These are phyloP conservation scores for Serendipita sp. DNA, from an alignment of 1,284 basidiomycete genomes.

Conservation along the genomic window DNA sequence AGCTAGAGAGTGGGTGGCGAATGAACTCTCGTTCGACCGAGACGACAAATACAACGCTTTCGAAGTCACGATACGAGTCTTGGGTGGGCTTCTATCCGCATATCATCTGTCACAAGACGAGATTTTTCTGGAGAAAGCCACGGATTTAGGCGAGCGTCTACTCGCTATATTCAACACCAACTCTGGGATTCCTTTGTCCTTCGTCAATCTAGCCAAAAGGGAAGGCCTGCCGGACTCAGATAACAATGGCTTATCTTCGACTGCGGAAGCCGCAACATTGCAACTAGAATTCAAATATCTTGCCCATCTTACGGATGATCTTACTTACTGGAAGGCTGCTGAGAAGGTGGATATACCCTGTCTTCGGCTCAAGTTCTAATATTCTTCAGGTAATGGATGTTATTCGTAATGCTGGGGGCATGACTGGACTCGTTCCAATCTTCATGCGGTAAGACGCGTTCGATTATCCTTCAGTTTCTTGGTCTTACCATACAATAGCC, in stretches of 20 bases:
- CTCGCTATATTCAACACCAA: slow-evolving; percentile 75
- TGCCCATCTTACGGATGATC: slow-evolving; percentile 63
- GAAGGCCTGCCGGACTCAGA: slow-evolving; percentile 52
- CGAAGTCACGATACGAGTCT: slow-evolving; percentile 76
- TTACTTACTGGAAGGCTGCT: slow-evolving; percentile 67
- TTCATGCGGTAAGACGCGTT: slow-evolving; percentile 52
- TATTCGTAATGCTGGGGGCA: slow-evolving; percentile 45
- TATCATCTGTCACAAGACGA: slow-evolving; percentile 59
- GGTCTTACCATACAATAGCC: slow-evolving; percentile 26
- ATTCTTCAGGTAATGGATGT: slow-evolving; percentile 51
- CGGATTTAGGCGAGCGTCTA: slow-evolving; percentile 73
- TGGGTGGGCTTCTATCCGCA: slow-evolving; percentile 75
- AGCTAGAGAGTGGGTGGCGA: slow-evolving; percentile 66
- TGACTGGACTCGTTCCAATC: slow-evolving; percentile 70
- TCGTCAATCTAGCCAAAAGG: slow-evolving; percentile 58
- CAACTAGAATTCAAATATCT: slow-evolving; percentile 88
- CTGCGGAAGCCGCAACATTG: slow-evolving; percentile 73
- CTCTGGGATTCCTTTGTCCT: slow-evolving; percentile 67
- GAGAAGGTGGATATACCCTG: slow-evolving; percentile 42
- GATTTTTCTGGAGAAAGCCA: slow-evolving; percentile 61
- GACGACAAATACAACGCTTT: slow-evolving; percentile 81
- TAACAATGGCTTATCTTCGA: slow-evolving; percentile 55
- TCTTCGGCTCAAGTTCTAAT: slow-evolving; percentile 4
- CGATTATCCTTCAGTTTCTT: not conserved
- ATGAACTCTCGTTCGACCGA: slow-evolving; percentile 59